Evolutionary conservation across 2,329 filamentous ascomycete genomes (phyloP), one percentile per base, ranked within the genome.

Genomic region (Fusarium sp.): DNA sequence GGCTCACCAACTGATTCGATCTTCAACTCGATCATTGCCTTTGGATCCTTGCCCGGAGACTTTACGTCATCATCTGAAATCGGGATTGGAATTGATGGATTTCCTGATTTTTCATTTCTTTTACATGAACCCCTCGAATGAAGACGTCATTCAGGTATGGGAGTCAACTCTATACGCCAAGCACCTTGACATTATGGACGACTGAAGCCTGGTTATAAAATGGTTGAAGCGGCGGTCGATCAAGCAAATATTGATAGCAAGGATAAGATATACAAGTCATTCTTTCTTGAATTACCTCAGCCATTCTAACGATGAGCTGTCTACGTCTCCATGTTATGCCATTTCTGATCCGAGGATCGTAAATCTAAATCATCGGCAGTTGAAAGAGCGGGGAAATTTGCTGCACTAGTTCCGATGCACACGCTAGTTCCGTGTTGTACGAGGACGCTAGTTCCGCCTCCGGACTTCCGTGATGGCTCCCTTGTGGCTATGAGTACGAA

Each of bases 391-490:
- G 44, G 26, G 26, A 30, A 16, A 22, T 8, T 10, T 11, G 6
- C 1, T 22, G 6, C 20, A 47, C 44, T 18, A 26, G 5, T 30
- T 47, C 44, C 26, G 44, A 45, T 44, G 24, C 42, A 45, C 42
- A 12, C 42, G 18, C 24, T 20, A 41, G 39, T 24, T 24, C 15
- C 39, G 39, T 2, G 10, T 6, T 42, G 39, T 11, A 6, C 9
- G 16, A 12, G n/a, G 13, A 22, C 26, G 26, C 44, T 30, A 47
- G 14, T 12, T 47, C 26, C 26, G 26, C 26, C 6, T 30, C 20
- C 14, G 20, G 0, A 28, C 7, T 47, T 53, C 18, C 16, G 12
- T 2, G 18, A 13, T 14, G 8, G 22, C 1, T 13, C n/a, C n/a
- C n/a, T 9, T 26, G 10, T 50, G 5, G 7, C 47, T 33, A 35